Evolutionary conservation across 2,329 filamentous ascomycete species (phyloP).

Genomic region (Herpomyces periplanetae): DNA sequence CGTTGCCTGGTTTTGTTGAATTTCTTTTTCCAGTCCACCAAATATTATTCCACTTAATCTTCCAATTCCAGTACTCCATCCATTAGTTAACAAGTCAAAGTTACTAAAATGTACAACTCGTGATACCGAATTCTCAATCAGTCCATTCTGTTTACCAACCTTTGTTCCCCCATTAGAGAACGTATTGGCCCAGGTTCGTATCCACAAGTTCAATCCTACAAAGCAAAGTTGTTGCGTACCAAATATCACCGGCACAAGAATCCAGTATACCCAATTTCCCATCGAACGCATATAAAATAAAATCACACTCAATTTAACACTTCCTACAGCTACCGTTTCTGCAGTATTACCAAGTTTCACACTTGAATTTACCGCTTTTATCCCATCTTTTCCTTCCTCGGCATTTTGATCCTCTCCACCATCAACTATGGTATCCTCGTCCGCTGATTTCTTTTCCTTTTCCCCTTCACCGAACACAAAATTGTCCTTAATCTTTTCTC

Average conservation of each 20-base stretch:
- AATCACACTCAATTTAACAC: slow-evolving; percentile 59
- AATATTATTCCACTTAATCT: too few species aligned
- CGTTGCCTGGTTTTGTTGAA: slow-evolving; percentile 1
- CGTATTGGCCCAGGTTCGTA: slow-evolving; percentile 70
- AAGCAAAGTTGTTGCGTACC: slow-evolving; percentile 42
- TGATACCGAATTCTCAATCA: slow-evolving; percentile 9
- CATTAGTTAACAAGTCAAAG: too few species aligned
- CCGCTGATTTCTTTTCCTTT: too few species aligned
- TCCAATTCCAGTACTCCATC: too few species aligned
- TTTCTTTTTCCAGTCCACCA: too few species aligned
- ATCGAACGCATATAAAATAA: slow-evolving; percentile 51
- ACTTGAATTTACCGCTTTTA: slow-evolving; percentile 13
- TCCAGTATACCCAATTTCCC: slow-evolving; percentile 93
- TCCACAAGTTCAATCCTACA: slow-evolving; percentile 73
- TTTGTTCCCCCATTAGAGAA: slow-evolving; percentile 17
- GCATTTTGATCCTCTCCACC: slow-evolving; percentile 9
- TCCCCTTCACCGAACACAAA: too few species aligned
- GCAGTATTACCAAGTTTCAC: slow-evolving; percentile 11
- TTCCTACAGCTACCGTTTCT: slow-evolving; percentile 45
- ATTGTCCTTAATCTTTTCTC: slow-evolving; percentile 64
- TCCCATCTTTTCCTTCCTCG: slow-evolving; percentile 9
- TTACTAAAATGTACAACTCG: slow-evolving; percentile 9
- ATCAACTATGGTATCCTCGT: slow-evolving; percentile 17
- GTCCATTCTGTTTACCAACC: slow-evolving; percentile 9
- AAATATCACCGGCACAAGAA: slow-evolving; percentile 32